These are phyloP conservation scores for Phytopythium chamaehyphon DNA, from an alignment of 352 stramenopile species.

Conservation along the genomic window DNA sequence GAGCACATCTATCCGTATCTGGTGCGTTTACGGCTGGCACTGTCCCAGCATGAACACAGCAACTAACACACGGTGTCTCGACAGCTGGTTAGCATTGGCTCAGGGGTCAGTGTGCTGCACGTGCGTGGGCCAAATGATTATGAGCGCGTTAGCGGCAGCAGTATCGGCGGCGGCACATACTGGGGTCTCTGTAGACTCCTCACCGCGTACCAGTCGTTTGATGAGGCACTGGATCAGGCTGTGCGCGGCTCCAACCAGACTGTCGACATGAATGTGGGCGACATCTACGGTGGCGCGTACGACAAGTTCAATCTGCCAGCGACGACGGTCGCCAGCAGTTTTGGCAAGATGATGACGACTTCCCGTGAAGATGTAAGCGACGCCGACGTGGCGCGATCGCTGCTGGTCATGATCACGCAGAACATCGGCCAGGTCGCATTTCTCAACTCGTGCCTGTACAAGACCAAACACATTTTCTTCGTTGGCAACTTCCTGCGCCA, in stretches of 20 bases:
- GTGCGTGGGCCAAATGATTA: constrained; percentile 92
- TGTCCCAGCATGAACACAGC: neutral
- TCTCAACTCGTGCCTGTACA: constrained; percentile 97
- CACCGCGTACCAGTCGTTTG: constrained; percentile 85
- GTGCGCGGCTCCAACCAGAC: constrained; percentile 76
- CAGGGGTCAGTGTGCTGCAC: constrained; percentile 95
- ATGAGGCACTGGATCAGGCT: constrained; percentile 79
- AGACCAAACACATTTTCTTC: constrained; percentile 97
- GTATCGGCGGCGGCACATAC: constrained; percentile 98
- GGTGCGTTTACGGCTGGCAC: constrained; percentile 21
- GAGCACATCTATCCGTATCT: constrained; percentile 85
- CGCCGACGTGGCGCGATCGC: constrained; percentile 93
- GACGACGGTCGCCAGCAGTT: constrained; percentile 95
- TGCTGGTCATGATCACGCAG: constrained; percentile 99
- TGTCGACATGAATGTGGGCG: constrained; percentile 97
- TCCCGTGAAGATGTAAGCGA: constrained; percentile 80
- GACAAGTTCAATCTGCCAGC: constrained; percentile 91
- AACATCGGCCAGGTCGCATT: constrained; percentile 98
- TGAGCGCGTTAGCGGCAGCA: constrained; percentile 97
- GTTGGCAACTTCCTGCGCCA: constrained; percentile 97
- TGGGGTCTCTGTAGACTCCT: constrained; percentile 96
- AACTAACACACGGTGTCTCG: neutral
- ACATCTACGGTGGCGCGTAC: constrained; percentile 98
- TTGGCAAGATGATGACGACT: constrained; percentile 89
- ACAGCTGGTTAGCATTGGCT: constrained; percentile 97